Evolutionary conservation across 352 stramenopile species (phyloP).

Genomic region (Blastocystis sp.): DNA sequence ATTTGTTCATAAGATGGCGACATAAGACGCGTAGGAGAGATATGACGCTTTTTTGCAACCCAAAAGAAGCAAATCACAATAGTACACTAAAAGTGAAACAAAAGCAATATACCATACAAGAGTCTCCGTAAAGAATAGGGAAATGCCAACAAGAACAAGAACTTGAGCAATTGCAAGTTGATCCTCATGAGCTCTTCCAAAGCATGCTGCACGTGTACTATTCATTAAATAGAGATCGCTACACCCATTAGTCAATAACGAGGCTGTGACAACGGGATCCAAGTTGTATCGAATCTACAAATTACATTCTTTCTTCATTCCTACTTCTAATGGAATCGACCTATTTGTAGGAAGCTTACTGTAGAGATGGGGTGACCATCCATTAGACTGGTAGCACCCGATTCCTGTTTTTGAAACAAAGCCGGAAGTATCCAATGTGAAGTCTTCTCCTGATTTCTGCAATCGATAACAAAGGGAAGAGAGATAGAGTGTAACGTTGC

Average conservation of each 20-base stretch:
- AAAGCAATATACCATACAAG: background rate
- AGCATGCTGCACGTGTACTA: constrained; percentile 1
- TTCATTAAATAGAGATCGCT: constrained; percentile 10
- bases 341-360: background rate
- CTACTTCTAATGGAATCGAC: background rate
- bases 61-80: constrained; percentile 24
- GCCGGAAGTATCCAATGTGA: background rate
- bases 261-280: constrained; percentile 27
- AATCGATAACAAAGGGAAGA: constrained; percentile 23
- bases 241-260: constrained; percentile 14
- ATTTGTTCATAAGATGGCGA: constrained; percentile 62
- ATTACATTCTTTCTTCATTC: background rate
- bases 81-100: background rate
- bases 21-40: constrained; percentile 51
- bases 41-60: constrained; percentile 47
- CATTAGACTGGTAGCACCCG: constrained; percentile 7
- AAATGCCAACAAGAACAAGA: constrained; percentile 1
- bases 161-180: background rate
- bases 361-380: constrained; percentile 35
- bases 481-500: constrained; percentile 12
- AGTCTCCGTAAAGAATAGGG: constrained; percentile 14
- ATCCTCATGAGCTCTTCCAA: constrained; percentile 12
- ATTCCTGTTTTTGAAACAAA: background rate
- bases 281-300: constrained; percentile 58
- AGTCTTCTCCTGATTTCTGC: background rate